Evolutionary conservation across 2,329 filamentous ascomycete genomes (phyloP), one percentile per base, ranked within the genome.

Genomic region (Xylaria sp.): DNA sequence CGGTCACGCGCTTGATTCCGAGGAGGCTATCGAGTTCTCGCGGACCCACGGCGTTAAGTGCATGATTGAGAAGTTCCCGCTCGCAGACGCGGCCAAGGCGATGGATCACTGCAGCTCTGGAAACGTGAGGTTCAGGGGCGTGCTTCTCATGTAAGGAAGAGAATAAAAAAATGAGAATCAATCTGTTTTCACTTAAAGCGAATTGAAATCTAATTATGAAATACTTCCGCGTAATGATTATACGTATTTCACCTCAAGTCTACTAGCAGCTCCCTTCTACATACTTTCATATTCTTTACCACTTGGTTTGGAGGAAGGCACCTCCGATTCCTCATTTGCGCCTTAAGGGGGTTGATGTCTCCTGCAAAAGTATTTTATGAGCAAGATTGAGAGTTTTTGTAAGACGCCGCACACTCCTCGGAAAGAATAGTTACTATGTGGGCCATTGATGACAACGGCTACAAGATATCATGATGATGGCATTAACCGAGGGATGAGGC

Each of bases 21-120:
- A 90, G 74, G 88, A 92, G 73, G 90, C 92, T 68, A 85, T 93
- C 60, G 83, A 82, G 2, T 93, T 93, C 75, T 86, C 91, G 0
- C 81, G 84, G 67, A 79, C 83, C 18, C 88, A 92, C 72, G 82
- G 83, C 4, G 85, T 93, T 71, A 86, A 87, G 78, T 91, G 90
- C 60, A 82, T 92, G 78, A 81, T 91, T 32, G 87, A 93, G 82
- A 88, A 83, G 73, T 93, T 88, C 75, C 84, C 88, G 0, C 81
- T 93, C 66, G 84, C 78, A 0, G 82, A 88, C 44, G 82, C 81
- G 0, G 77, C 82, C 21, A 78, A 83, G 66, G 86, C 86, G 0
- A 78, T 85, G 10, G 81, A 85, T 35, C 78, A 78, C 66, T 77
- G 84, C 55, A 21, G 74, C 2, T 79, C 79, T 0, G 81, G 82